Conservation (phyloP, 306 rosid species). For the Vigna hirtella region DNA sequence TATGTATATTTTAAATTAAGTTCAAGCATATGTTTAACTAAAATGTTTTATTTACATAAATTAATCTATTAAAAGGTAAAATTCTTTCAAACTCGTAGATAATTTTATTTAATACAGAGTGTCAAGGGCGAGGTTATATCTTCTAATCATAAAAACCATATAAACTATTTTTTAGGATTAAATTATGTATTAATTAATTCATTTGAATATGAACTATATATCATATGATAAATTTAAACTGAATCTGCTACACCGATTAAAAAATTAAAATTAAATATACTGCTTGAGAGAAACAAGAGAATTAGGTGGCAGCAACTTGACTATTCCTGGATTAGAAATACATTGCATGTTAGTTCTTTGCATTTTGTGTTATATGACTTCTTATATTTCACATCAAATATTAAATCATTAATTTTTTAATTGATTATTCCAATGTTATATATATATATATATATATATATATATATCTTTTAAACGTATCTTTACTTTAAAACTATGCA, state of each 20-base stretch:
- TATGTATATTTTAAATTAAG: too few relatives aligned
- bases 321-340: not conserved
- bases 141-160: not conserved
- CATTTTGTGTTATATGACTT: not conserved
- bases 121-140: not conserved
- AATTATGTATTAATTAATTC: not conserved
- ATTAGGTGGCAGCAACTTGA: conserved; percentile 1
- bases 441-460: too few relatives aligned
- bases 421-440: too few relatives aligned
- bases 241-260: too few relatives aligned
- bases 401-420: not conserved
- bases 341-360: not conserved
- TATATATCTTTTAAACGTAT: not conserved
- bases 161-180: not conserved
- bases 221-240: not conserved
- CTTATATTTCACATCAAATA: not conserved
- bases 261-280: not conserved
- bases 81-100: not conserved
- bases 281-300: not conserved
- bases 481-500: not conserved
- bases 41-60: not conserved
- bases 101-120: not conserved
- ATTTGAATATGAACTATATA: not conserved
- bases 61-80: not conserved
- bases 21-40: too few relatives aligned